A percentile compares a stretch with the other conserved stretches of the same genome.
Evolutionary conservation across 2,329 filamentous ascomycete genomes (phyloP).

Genomic region (Pezicula carpinea): DNA sequence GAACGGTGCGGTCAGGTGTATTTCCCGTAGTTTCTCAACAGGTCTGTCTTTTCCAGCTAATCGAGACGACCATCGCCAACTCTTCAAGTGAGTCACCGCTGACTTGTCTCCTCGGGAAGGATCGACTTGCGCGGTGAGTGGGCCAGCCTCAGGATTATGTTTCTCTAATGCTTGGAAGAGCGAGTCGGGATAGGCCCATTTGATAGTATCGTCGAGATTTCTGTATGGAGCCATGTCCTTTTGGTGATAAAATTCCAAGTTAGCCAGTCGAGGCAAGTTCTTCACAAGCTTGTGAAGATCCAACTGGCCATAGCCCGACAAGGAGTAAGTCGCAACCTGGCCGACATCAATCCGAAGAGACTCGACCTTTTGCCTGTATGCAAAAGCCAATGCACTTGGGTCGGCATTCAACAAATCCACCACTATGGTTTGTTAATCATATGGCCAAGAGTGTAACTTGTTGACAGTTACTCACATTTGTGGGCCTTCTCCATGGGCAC

Average conservation of each 20-base stretch:
- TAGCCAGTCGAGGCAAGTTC: conserved; percentile 60
- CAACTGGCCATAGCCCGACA: conserved; percentile 47
- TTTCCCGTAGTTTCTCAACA: conserved; percentile 41
- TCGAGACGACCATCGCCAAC: conserved; percentile 60
- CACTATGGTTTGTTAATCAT: conserved; percentile 3
- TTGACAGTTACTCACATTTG: conserved; percentile 17
- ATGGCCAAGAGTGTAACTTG: neutral
- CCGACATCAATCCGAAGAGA: conserved; percentile 27
- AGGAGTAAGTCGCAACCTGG: conserved; percentile 49
- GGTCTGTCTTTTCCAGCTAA: conserved; percentile 40
- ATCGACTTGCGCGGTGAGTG: neutral
- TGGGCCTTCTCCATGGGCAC: conserved; percentile 45
- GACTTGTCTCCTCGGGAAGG: conserved; percentile 22
- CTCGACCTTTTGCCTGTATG: conserved; percentile 27
- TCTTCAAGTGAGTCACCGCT: conserved; percentile 34
- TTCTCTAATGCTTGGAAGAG: conserved; percentile 62
- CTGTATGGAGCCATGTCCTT: conserved; percentile 65
- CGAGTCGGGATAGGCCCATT: conserved; percentile 64
- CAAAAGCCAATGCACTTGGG: conserved; percentile 19
- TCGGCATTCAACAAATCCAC: conserved; percentile 48
- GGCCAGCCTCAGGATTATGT: conserved; percentile 39
- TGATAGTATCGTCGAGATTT: conserved; percentile 47
- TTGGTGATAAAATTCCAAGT: conserved; percentile 68
- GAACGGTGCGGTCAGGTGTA: conserved; percentile 56
- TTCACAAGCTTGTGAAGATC: conserved; percentile 55